Conservation (phyloP, 148 eudicot genomes). For the Selenicereus undatus region DNA sequence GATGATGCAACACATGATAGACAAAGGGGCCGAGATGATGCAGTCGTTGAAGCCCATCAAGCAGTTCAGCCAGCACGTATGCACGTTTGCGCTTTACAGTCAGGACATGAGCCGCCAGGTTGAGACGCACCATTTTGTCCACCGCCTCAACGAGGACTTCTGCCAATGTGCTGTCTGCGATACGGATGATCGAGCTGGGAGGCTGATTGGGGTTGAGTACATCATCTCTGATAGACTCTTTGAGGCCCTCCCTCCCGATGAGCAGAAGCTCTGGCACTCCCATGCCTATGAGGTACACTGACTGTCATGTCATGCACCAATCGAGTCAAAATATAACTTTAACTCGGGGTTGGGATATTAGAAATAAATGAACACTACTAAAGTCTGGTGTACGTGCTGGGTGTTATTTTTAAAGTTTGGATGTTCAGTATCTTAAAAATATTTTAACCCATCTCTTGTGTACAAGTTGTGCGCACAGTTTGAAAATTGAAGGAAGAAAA, state of each 20-base stretch:
- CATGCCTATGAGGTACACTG: conserved; percentile 26
- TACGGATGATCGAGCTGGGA: conserved; percentile 37
- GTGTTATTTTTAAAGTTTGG: too few species aligned
- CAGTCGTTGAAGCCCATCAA: conserved; percentile 58
- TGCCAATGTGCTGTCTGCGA: conserved; percentile 72
- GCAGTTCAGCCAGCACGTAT: conserved; percentile 45
- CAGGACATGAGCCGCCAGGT: conserved; percentile 67
- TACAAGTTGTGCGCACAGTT: too few species aligned
- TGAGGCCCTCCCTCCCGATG: conserved; percentile 28
- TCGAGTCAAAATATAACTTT: too few species aligned
- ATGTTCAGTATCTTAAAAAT: too few species aligned
- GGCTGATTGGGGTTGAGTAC: conserved; percentile 47
- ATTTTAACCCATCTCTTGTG: too few species aligned
- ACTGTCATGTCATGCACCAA: too few species aligned
- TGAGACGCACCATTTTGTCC: conserved; percentile 54
- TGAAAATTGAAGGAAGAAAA: not conserved
- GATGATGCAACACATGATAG: conserved; percentile 36
- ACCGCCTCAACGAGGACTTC: conserved; percentile 51
- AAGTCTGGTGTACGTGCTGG: too few species aligned
- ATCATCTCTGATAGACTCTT: conserved; percentile 26
- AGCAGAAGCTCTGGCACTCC: conserved; percentile 43
- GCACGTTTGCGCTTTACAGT: conserved; percentile 55
- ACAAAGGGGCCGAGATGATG: conserved; percentile 52
- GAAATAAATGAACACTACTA: too few species aligned
- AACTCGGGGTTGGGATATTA: too few species aligned